Evolutionary conservation across 371 early-diverging fungal species (phyloP).

Genomic region (Circinella umbellata): DNA sequence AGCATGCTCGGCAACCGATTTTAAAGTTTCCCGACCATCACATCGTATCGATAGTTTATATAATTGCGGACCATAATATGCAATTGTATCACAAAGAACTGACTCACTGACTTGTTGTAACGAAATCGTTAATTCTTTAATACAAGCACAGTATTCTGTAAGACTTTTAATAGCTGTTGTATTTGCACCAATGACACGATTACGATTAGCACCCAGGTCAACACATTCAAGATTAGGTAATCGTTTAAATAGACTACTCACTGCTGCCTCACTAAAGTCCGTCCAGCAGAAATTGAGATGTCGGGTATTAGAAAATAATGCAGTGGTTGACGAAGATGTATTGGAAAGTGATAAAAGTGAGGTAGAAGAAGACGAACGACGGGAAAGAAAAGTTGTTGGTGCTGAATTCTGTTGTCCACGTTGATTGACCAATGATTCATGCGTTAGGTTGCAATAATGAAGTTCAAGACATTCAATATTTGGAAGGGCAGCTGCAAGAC

Average conservation of each 20-base stretch:
- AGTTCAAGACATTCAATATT: background rate
- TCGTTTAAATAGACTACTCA: slow-evolving; percentile 21
- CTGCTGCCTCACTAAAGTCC: slow-evolving; percentile 41
- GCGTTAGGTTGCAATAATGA: slow-evolving; percentile 9
- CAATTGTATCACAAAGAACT: slow-evolving; percentile 33
- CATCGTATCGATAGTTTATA: slow-evolving; percentile 37
- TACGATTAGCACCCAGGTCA: slow-evolving; percentile 51
- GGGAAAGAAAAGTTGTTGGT: background rate
- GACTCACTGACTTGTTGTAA: slow-evolving; percentile 45
- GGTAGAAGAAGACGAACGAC: background rate
- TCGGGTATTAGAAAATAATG: slow-evolving; percentile 1
- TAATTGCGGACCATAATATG: slow-evolving; percentile 35
- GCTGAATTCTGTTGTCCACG: background rate
- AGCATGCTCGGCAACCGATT: slow-evolving; percentile 37
- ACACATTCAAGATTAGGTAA: slow-evolving; percentile 34
- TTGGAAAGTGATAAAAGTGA: background rate
- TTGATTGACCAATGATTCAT: background rate
- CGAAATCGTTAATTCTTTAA: slow-evolving; percentile 37
- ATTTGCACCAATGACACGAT: slow-evolving; percentile 37
- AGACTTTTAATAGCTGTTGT: slow-evolving; percentile 32
- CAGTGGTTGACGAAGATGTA: background rate
- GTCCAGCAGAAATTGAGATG: slow-evolving; percentile 42
- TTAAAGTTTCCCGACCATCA: slow-evolving; percentile 34
- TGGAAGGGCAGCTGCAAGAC: slow-evolving; percentile 17
- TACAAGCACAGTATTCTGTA: slow-evolving; percentile 20